Base-by-base conservation (phyloP, 805 yeast genomes). In the Candida ponderosae region DNA sequence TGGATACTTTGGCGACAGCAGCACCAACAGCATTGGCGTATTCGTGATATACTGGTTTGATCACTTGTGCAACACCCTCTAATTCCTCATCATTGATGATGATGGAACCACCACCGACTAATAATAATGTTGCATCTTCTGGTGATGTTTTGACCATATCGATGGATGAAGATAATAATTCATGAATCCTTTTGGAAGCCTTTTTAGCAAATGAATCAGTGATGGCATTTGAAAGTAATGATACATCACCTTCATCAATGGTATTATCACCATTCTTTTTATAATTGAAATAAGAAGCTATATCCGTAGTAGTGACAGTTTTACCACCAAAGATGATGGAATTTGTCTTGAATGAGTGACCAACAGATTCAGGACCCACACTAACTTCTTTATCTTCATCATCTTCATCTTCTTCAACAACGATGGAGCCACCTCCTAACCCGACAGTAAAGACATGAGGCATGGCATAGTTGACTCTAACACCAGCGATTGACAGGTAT, bases 1-100 rank as follows among this genome's bases (percentile, higher is more conserved):
- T 50, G 5, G 67, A 59, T 8, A 66, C 48, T 40, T 63, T 64
- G 17, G 66, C 66, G 51, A 65, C 47, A 8, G 68, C 69, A 18
- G 70, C 68, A 16, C 70, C 70, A 40, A 66, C 64, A 5, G 71
- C 72, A 51, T 66, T 66, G n/a, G 70, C 70, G 29, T 65, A 67
- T 31, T 56, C 53, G 43, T 44, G 59, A 41, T 44, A 64, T 20
- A 63, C 63, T 5, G 69, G 69, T 32, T 61, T 48, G 21, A 62
- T 42, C 13, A 66, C 65, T 33, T 53, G 51, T 4, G 64, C 55
- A 7, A 66, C 66, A 21, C 70, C 69, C n/a, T 54, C 54, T n/a
- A 62, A 37, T 17, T 40, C 35, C 8, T 45, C 47, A 7, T 66
- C 65, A 19, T 56, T 60, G 40, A 66, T 60, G 35, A 66, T 58